Conservation (phyloP, 768 basidiomycete genomes). For the Sarcomyxa edulis region DNA sequence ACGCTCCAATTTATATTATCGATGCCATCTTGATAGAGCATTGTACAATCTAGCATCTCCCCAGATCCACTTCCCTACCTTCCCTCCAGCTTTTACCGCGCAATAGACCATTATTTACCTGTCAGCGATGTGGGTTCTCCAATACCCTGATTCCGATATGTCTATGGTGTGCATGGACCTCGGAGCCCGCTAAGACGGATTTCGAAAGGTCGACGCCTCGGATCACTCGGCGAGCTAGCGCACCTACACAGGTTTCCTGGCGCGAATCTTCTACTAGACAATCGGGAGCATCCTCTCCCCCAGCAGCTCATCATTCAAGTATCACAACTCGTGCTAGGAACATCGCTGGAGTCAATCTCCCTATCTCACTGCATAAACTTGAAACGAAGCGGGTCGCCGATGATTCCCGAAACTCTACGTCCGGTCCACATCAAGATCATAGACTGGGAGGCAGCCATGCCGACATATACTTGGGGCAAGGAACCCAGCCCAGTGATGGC, state of each 20-base stretch:
- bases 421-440: too few species aligned
- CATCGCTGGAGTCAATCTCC: too few species aligned
- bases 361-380: too few species aligned
- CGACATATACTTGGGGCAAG: too few species aligned
- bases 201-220: constrained; percentile 35
- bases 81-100: constrained; percentile 32
- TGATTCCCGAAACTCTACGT: too few species aligned
- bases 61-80: constrained; percentile 41
- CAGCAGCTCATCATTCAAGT: not conserved
- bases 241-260: constrained; percentile 5
- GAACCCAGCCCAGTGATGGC: too few species aligned
- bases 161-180: constrained; percentile 47
- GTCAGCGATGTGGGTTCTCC: constrained; percentile 38
- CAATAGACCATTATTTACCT: constrained; percentile 37
- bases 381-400: too few species aligned
- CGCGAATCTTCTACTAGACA: not conserved
- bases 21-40: constrained; percentile 9
- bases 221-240: constrained; percentile 6
- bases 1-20: constrained; percentile 2
- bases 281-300: not conserved
- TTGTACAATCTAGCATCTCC: constrained; percentile 32
- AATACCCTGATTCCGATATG: constrained; percentile 45
- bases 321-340: not conserved
- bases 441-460: too few species aligned
- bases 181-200: constrained; percentile 29